These are phyloP conservation scores for Sicyos edulis DNA, from an alignment of 306 rosid genomes.

Conservation along the genomic window DNA sequence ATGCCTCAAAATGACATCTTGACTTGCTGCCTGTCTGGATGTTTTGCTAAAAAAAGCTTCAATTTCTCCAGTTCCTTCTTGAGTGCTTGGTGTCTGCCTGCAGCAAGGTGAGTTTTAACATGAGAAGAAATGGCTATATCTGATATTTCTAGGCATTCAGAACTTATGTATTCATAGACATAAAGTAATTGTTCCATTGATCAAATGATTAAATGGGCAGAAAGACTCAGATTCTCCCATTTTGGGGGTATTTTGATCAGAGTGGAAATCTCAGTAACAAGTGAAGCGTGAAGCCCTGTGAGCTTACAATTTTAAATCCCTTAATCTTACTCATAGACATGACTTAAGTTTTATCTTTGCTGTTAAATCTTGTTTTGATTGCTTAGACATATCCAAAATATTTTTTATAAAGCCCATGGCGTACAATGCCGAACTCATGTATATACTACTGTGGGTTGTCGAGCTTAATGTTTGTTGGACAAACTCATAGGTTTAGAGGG, in stretches of 20 bases:
- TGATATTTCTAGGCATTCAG: background rate
- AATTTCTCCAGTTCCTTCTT: conserved; percentile 27
- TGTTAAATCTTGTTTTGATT: no score
- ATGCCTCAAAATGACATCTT: conserved; percentile 25
- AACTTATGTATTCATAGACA: background rate
- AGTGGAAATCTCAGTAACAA: conserved; percentile 8
- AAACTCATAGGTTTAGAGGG: no score
- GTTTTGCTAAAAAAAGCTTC: conserved; percentile 21
- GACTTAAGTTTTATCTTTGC: background rate
- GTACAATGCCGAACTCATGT: no score
- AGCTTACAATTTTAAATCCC: background rate
- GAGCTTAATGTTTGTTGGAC: no score
- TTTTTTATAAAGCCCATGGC: no score
- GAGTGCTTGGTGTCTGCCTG: conserved; percentile 34
- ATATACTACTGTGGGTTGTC: no score
- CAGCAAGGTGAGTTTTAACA: conserved; percentile 12
- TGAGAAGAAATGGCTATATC: conserved; percentile 1
- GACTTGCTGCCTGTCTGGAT: conserved; percentile 7
- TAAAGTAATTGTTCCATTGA: background rate
- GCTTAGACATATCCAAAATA: no score
- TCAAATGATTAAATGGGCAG: background rate
- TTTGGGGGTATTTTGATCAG: background rate
- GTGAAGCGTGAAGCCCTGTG: background rate
- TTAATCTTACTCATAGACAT: background rate
- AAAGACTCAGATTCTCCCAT: background rate